A percentile compares a stretch with the other conserved stretches of the same genome.
These are phyloP conservation scores for Aureobasidium sp. DNA, from an alignment of 2,329 filamentous ascomycete species.

Conservation along the genomic window DNA sequence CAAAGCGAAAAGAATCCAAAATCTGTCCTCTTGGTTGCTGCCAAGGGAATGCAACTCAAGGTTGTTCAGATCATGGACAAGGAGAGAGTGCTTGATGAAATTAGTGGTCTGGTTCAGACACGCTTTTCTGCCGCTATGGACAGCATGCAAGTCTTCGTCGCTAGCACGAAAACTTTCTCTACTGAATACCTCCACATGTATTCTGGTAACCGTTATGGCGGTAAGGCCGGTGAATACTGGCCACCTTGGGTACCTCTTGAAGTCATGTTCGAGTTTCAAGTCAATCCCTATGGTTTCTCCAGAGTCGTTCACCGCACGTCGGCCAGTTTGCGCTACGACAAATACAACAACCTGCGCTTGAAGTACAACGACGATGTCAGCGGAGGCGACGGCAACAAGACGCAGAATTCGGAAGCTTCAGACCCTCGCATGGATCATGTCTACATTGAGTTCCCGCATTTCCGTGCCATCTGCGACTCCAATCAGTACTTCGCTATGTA, in stretches of 20 bases:
- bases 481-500: constrained; percentile 97
- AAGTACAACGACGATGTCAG: constrained; percentile 96
- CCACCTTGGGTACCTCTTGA: constrained; percentile 98
- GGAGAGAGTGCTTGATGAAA: constrained; percentile 79
- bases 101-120: constrained; percentile 90
- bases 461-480: constrained; percentile 93
- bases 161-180: constrained; percentile 82
- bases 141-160: constrained; percentile 96
- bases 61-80: constrained; percentile 98
- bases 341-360: constrained; percentile 92
- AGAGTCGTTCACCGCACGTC: constrained; percentile 95
- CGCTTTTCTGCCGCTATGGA: constrained; percentile 95
- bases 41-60: constrained; percentile 97
- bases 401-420: constrained; percentile 37
- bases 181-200: constrained; percentile 85
- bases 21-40: constrained; percentile 90
- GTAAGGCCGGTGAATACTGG: constrained; percentile 78
- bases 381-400: constrained; percentile 47
- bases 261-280: constrained; percentile 93
- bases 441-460: constrained; percentile 92
- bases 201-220: constrained; percentile 86
- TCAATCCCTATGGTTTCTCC: constrained; percentile 95
- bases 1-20: constrained; percentile 98
- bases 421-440: constrained; percentile 84
- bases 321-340: constrained; percentile 88